Conservation (phyloP, 2,329 filamentous ascomycete genomes). For the Diaporthe velutina region DNA sequence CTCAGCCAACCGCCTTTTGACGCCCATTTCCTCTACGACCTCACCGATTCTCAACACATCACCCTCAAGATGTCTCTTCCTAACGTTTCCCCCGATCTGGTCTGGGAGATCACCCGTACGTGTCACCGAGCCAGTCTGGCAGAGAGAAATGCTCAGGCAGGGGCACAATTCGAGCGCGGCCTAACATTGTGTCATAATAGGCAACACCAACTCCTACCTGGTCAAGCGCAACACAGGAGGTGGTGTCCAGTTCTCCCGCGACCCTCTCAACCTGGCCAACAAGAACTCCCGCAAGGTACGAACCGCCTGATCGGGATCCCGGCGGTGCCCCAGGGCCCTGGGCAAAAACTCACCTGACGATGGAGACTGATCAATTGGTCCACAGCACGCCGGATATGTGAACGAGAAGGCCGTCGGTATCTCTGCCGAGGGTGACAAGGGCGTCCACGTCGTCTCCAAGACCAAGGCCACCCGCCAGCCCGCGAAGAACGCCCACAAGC, state of each 20-base stretch:
- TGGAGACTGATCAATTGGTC: slow-evolving; percentile 51
- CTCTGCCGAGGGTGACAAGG: slow-evolving; percentile 80
- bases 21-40: slow-evolving; percentile 37
- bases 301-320: slow-evolving; percentile 31
- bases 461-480: slow-evolving; percentile 81
- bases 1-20: slow-evolving; percentile 39
- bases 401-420: slow-evolving; percentile 95
- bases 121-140: slow-evolving; percentile 32
- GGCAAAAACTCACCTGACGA: not conserved
- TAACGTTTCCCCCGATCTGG: slow-evolving; percentile 89
- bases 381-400: slow-evolving; percentile 88
- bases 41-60: slow-evolving; percentile 30
- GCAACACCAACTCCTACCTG: slow-evolving; percentile 89
- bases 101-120: slow-evolving; percentile 97
- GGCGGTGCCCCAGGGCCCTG: not conserved
- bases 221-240: slow-evolving; percentile 88
- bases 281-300: slow-evolving; percentile 89
- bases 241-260: slow-evolving; percentile 90
- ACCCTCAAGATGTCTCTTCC: slow-evolving; percentile 70
- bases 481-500: slow-evolving; percentile 72
- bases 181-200: slow-evolving; percentile 66
- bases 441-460: slow-evolving; percentile 87
- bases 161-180: slow-evolving; percentile 3
- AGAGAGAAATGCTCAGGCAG: slow-evolving; percentile 4
- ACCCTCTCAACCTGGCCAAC: slow-evolving; percentile 95